These are phyloP conservation scores for Ophiostoma ips DNA, from an alignment of 2,329 filamentous ascomycete species.

Conservation along the genomic window DNA sequence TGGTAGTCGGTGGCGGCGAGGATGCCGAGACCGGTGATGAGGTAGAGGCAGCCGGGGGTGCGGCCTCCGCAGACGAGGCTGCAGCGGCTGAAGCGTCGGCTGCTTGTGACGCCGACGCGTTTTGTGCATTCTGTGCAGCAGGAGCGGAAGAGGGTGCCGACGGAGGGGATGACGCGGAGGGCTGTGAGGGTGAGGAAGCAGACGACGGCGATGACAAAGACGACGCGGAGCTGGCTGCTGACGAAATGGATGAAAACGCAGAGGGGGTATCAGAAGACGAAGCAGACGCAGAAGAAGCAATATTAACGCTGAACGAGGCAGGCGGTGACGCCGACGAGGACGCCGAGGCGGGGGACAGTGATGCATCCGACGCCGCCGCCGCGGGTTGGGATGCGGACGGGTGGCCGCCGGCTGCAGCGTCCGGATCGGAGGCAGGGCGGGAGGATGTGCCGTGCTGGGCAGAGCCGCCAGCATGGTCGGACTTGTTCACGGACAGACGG, in stretches of 20 bases:
- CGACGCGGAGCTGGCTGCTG: background rate
- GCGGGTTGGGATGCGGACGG: background rate
- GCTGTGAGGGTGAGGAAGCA: background rate
- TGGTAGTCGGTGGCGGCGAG: background rate
- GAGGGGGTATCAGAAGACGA: background rate
- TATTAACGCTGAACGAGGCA: background rate
- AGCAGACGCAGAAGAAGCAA: background rate
- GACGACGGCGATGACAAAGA: background rate
- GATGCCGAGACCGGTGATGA: background rate
- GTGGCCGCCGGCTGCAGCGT: background rate
- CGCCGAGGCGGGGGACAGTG: background rate
- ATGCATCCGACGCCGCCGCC: background rate
- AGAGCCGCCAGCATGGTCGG: background rate
- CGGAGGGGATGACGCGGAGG: background rate
- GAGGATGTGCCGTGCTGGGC: background rate
- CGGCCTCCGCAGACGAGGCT: background rate
- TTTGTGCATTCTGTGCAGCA: too few species aligned
- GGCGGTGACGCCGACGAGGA: too few species aligned
- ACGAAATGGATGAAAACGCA: background rate
- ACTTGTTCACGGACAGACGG: background rate
- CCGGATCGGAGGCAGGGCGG: background rate
- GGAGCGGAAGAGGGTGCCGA: background rate
- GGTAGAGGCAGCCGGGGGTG: background rate
- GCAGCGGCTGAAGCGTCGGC: background rate
- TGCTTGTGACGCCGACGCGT: background rate